A percentile compares a stretch with the other conserved stretches of the same genome.
These are phyloP conservation scores for Physcomitrium patens DNA, from an alignment of 225 moss, liverwort and hornwort species.

Conservation along the genomic window DNA sequence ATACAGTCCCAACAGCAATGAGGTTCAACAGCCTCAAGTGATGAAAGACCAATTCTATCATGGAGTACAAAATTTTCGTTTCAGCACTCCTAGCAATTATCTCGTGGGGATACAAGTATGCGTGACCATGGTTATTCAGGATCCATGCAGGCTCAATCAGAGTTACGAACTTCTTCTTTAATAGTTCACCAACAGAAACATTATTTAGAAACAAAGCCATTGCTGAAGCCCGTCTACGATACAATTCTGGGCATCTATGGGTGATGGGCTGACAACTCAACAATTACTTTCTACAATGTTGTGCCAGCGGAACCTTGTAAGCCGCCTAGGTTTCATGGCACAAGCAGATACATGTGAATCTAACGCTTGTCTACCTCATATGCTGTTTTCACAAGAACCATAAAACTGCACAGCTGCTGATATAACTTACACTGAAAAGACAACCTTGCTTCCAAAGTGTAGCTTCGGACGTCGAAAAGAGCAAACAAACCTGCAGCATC, in stretches of 20 bases:
- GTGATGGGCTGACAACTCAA: not conserved
- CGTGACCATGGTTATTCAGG: not conserved
- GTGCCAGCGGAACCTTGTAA: not conserved
- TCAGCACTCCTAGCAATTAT: not conserved
- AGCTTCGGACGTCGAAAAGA: constrained; percentile 47
- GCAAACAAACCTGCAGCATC: constrained; percentile 54
- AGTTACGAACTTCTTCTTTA: not conserved
- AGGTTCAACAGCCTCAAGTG: not conserved
- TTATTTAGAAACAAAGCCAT: not conserved
- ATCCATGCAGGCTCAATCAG: not conserved
- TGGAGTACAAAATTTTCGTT: not conserved
- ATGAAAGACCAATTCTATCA: not conserved
- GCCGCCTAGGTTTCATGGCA: not conserved
- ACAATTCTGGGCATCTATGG: not conserved
- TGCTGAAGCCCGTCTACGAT: not conserved
- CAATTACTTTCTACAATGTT: not conserved
- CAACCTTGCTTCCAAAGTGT: constrained; percentile 59
- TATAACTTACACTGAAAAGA: constrained; percentile 59
- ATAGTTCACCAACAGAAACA: not conserved
- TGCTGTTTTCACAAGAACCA: not conserved
- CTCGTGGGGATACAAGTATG: not conserved
- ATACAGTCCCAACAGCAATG: not conserved
- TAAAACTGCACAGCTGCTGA: not conserved
- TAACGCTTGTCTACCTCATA: constrained; percentile 10
- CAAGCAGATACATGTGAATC: not conserved